Conservation (phyloP, 139 green algal genomes). For the Tetraselmis striata region DNA sequence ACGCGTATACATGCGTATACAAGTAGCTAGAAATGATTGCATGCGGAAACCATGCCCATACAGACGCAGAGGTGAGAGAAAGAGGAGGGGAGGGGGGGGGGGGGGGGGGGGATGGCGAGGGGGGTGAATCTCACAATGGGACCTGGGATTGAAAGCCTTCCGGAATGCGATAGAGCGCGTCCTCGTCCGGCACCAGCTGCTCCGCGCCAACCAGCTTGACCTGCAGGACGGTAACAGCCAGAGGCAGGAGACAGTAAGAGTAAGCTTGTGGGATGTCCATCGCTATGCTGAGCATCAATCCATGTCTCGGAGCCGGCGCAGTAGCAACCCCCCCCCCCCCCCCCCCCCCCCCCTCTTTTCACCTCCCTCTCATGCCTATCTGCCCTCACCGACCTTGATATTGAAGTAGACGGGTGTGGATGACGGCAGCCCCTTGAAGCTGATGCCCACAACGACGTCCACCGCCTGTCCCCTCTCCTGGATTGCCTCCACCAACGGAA, state of each 20-base stretch:
- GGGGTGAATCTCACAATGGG: not conserved
- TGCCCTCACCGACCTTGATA: not conserved
- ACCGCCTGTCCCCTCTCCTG: not conserved
- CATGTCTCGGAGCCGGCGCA: no score
- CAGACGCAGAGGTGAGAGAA: no score
- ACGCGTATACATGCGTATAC: no score
- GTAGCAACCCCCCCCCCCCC: no score
- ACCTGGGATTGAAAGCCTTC: not conserved
- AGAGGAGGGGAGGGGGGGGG: not conserved
- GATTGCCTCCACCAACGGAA: not conserved
- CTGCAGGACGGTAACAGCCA: no score
- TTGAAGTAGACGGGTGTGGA: not conserved
- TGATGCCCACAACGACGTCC: not conserved
- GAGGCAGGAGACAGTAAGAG: no score
- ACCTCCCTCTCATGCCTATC: no score
- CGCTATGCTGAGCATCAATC: no score
- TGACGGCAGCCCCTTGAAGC: not conserved
- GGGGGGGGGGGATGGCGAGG: not conserved
- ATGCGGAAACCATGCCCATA: no score
- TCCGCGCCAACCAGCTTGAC: not conserved
- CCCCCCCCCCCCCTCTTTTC: no score
- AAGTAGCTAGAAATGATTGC: no score
- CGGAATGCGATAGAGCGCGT: not conserved
- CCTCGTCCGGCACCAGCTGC: not conserved
- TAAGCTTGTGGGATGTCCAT: no score